Percentiles rank a stretch among this genome's conserved stretches.
Conservation (phyloP, 208 protist genomes). For the Porcisia hertigi region DNA sequence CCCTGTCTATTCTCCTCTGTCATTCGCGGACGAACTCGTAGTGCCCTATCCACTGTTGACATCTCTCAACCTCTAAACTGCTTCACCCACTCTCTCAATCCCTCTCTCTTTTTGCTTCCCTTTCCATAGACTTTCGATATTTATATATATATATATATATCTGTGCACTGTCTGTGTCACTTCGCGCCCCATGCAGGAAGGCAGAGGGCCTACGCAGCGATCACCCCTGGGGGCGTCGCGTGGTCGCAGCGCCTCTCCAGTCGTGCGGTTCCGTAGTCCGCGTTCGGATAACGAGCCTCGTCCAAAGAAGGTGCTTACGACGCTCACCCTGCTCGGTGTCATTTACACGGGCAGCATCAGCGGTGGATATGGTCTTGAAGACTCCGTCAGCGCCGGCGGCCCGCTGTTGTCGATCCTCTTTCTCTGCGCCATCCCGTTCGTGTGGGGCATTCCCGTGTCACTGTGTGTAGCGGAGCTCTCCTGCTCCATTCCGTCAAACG, state of each 20-base stretch:
- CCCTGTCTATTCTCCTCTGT: not conserved
- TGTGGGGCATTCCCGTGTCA: constrained; percentile 88
- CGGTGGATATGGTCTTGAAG: constrained; percentile 87
- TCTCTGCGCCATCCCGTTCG: constrained; percentile 83
- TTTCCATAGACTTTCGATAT: not conserved
- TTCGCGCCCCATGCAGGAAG: not conserved
- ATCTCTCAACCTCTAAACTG: too few relatives aligned
- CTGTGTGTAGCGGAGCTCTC: constrained; percentile 88
- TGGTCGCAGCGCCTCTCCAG: constrained; percentile 52
- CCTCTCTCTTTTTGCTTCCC: not conserved
- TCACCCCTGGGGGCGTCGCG: constrained; percentile 17
- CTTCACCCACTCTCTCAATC: too few relatives aligned
- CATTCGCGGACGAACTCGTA: not conserved
- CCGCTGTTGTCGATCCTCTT: constrained; percentile 86
- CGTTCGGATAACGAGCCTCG: constrained; percentile 26
- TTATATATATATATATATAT: too few relatives aligned
- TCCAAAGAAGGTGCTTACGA: constrained; percentile 80
- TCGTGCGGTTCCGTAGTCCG: constrained; percentile 77
- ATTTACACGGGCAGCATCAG: constrained; percentile 90
- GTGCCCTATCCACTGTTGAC: not conserved
- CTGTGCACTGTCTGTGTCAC: not conserved
- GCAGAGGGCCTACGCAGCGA: not conserved
- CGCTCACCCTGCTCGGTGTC: constrained; percentile 87
- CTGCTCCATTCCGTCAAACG: constrained; percentile 87
- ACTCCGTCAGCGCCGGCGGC: constrained; percentile 85